Evolutionary conservation across 352 stramenopile genomes (phyloP), one percentile per base, ranked within the genome.

Genomic region (Globisporangium rhizosaccharum): DNA sequence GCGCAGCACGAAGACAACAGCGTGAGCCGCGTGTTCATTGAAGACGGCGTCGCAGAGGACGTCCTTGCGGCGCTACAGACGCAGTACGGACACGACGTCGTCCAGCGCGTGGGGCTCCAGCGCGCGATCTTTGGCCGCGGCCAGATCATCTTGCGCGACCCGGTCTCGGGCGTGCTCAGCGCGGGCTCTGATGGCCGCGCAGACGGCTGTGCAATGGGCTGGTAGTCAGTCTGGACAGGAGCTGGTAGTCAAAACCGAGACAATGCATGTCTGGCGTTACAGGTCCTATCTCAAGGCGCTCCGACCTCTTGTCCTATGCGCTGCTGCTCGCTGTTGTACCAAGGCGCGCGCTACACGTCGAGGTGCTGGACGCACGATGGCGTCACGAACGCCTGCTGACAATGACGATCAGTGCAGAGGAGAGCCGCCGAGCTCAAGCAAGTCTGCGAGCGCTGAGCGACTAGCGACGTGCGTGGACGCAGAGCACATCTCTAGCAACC

Each of bases 131-230:
- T 96, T 62, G 88, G 88, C 26, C 73, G 85, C 14, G 88, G 76
- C 1, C 87, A 97, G 71, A 88, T 97, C 58, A 97, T 97, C 56
- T 61, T 85, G 23, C 72, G 75, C 53, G 76, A 96, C 62, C 78
- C 76, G 15, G 63, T 67, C 36, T 95, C 70, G 6, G 92, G 94
- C 55, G 89, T 98, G 46, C 76, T 98, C 39, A 97, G 88, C 73
- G 94, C 87, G n/a, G 96, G 96, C 23, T 98, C 90, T 4, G 96
- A 99, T 73, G 90, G 92, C 28, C 81, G 96, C 41, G 88, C 85
- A 3, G 96, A 99, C 69, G 96, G 96, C 20, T 97, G 90, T 63
- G 95, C 96, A 30, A 96, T 98, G 70, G 85, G 86, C 49, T 95
- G 79, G 79, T 89, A 67, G 59, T 36, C 42, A n/a, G 11, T 36